Evolutionary conservation across 495 filamentous ascomycete genomes (phyloP), one percentile per base, ranked within the genome.

Genomic region (Xylaria grammica): DNA sequence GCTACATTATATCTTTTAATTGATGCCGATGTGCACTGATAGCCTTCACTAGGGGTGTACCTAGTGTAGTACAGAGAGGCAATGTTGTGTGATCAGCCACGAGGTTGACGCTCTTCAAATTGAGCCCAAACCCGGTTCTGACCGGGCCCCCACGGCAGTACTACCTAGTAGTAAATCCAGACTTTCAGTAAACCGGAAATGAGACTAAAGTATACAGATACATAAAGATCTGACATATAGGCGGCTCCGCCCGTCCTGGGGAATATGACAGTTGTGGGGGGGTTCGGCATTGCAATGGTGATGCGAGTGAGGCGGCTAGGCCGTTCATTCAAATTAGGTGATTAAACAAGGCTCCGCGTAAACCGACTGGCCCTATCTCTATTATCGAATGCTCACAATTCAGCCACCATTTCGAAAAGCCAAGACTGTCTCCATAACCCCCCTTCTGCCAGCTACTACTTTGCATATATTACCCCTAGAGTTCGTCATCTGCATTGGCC

Each of bases 401-500:
- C 22, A 29, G 53, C 34, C 53, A 19, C 53, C 20, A 24, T 56
- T 42, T 42, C 13, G 1, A 17, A 15, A 10, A 27, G 20, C 53
- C 13, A 45, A 32, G 36, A 7, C 22, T 45, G 24, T 15, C 15
- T 44, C 53, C n/a, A 19, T 29, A 36, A 29, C 3, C 20, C 3
- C 54, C n/a, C n/a, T n/a, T n/a, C n/a, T n/a, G n/a, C n/a, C n/a
- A n/a, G n/a, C n/a, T n/a, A n/a, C n/a, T n/a, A n/a, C n/a, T n/a
- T n/a, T n/a, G n/a, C n/a, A n/a, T n/a, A n/a, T n/a, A n/a, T n/a
- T n/a, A n/a, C n/a, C n/a, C 60, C 48, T 29, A 19, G 38, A n/a
- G 49, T 53, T n/a, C 26, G 54, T 53, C 49, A 45, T 62, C n/a
- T 54, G 38, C 49, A 45, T 8, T 54, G 38, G 59, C 59, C 45